Base-by-base conservation (phyloP, 768 basidiomycete genomes). In the Imleria badia region DNA sequence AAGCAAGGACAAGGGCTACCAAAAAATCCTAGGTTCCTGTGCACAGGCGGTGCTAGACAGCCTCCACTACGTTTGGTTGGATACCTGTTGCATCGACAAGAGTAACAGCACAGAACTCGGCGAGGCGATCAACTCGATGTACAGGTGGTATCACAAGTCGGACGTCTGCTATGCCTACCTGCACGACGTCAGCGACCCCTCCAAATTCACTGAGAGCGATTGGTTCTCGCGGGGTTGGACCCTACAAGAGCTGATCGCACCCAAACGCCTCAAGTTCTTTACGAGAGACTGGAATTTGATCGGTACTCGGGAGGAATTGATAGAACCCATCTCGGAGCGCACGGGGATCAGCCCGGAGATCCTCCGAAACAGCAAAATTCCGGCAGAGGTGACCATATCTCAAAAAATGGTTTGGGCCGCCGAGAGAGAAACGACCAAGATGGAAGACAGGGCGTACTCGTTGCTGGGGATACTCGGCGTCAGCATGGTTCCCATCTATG, bases 201-300 rank as follows among this genome's bases (percentile, higher is more conserved):
- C 59, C 53, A 39, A 53, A 22, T 59, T 67, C 30, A 45, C 19
- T 6, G 30, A 53, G n/a, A 70, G 68, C 45, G 60, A 63, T 17
- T 72, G 71, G 71, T 69, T 72, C 54, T 41, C 26, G 20, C 55
- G 71, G 29, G 69, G 72, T 13, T 72, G 60, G 68, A 71, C 70
- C 8, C 48, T 71, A 6, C 68, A 69, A 43, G 70, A 69, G 17
- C 48, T 69, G 39, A 59, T 73, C 13, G 72, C 71, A 14, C 71
- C 71, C 3, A 57, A 19, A 20, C 23, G 14, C 13, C 57, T 68
- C 54, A 54, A 47, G 34, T 72, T 72, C 54, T 72, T 63, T 38
- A 55, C 61, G 1, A 51, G 54, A n/a, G 55, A 66, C 39, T 72
- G 72, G 71, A 10, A 4, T 10, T 30, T 48, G 5, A 46, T 65